A percentile compares a stretch with the other conserved stretches of the same genome.
These are phyloP conservation scores for Striga hermonthica DNA, from an alignment of 305 asterid species.

Conservation along the genomic window DNA sequence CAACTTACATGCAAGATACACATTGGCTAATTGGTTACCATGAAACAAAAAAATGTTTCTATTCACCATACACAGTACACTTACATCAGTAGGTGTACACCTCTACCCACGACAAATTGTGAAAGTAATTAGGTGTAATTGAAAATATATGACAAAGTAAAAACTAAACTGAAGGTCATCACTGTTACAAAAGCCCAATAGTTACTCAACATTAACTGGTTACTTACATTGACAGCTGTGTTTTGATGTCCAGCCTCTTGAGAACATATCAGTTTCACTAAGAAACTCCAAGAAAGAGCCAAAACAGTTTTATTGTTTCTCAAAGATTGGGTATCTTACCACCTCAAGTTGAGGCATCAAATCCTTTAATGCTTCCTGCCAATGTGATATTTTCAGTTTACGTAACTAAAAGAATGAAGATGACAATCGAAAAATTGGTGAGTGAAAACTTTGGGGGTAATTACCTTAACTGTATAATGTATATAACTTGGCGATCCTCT, in stretches of 20 bases:
- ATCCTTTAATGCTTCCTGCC: conserved; percentile 63
- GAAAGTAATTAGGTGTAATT: not conserved
- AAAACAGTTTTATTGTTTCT: conserved; percentile 24
- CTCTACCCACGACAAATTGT: conserved; percentile 1
- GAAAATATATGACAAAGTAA: conserved; percentile 6
- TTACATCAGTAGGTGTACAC: conserved; percentile 17
- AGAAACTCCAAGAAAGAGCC: conserved; percentile 20
- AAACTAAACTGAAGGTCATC: not conserved
- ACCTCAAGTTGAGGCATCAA: conserved; percentile 52
- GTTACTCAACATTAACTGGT: conserved; percentile 15
- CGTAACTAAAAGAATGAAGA: conserved; percentile 50
- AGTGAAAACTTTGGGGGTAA: no score
- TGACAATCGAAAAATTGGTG: conserved; percentile 13
- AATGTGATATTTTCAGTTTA: conserved; percentile 54
- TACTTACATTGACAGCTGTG: conserved; percentile 6
- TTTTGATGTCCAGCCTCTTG: conserved; percentile 23
- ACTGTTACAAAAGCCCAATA: conserved; percentile 10
- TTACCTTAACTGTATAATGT: no score
- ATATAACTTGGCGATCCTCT: no score
- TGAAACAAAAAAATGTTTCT: conserved; percentile 22
- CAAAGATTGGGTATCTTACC: conserved; percentile 38
- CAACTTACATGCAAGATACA: conserved; percentile 11
- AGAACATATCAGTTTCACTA: conserved; percentile 16
- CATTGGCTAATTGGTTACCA: conserved; percentile 2
- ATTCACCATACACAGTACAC: conserved; percentile 12